Conservation (phyloP, 2,329 filamentous ascomycete species). For the Xylaria sp. region DNA sequence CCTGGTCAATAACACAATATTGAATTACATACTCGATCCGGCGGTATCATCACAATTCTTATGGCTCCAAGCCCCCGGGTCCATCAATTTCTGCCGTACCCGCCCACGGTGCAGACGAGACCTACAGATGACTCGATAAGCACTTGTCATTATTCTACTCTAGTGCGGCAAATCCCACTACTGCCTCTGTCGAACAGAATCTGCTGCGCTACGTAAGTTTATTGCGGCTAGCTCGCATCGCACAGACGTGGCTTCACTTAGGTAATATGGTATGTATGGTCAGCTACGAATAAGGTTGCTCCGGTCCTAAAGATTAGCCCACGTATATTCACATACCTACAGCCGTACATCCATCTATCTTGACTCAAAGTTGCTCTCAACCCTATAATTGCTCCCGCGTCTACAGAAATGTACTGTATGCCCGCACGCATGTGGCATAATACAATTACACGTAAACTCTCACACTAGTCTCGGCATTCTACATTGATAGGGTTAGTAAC, state of each 20-base stretch:
- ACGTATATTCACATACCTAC: background rate
- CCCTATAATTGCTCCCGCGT: background rate
- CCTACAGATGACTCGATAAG: conserved; percentile 32
- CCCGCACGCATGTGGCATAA: too few relatives aligned
- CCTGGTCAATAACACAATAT: conserved; percentile 30
- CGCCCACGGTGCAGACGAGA: conserved; percentile 30
- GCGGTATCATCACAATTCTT: conserved; percentile 29
- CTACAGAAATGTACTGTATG: background rate
- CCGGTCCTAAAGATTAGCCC: background rate
- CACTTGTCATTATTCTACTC: conserved; percentile 25
- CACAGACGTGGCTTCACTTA: background rate
- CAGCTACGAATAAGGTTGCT: background rate
- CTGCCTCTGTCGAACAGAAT: background rate
- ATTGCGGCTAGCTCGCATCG: conserved; percentile 10
- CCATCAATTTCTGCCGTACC: conserved; percentile 31
- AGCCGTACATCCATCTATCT: background rate
- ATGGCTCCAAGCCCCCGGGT: conserved; percentile 37
- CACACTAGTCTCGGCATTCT: conserved; percentile 24
- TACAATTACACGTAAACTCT: conserved; percentile 3
- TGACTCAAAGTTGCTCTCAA: background rate
- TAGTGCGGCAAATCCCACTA: conserved; percentile 5
- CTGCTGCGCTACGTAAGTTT: background rate
- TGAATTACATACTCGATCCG: conserved; percentile 31
- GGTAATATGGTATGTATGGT: background rate
- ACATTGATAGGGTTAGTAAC: conserved; percentile 30